Conservation (phyloP, 1,284 basidiomycete genomes). For the Moesziomyces globuligerus region DNA sequence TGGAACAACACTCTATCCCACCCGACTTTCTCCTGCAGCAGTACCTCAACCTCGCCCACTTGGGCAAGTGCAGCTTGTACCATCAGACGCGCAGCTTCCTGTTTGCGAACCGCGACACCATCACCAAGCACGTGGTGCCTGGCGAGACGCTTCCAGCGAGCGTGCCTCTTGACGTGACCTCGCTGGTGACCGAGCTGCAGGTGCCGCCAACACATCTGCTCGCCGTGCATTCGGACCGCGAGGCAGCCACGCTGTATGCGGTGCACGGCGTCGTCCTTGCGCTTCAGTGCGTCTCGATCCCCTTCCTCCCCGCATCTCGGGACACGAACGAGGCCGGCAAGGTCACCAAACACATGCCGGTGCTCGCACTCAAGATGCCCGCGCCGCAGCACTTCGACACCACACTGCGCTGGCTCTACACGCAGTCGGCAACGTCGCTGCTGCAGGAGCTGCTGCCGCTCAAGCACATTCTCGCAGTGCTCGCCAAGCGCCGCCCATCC, state of each 20-base stretch:
- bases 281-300: slow-evolving; percentile 49
- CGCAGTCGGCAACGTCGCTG: slow-evolving; percentile 30
- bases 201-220: slow-evolving; percentile 37
- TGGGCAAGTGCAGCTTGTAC: slow-evolving; percentile 32
- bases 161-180: slow-evolving; percentile 27
- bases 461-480: slow-evolving; percentile 23
- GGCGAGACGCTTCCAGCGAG: slow-evolving; percentile 17
- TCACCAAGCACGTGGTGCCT: slow-evolving; percentile 6
- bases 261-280: slow-evolving; percentile 37
- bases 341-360: slow-evolving; percentile 15
- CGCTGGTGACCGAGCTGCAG: slow-evolving; percentile 4
- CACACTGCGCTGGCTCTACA: slow-evolving; percentile 43
- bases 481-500: slow-evolving; percentile 6
- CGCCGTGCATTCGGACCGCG: slow-evolving; percentile 29
- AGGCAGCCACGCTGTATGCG: slow-evolving; percentile 28
- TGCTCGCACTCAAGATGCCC: slow-evolving; percentile 29
- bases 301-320: slow-evolving; percentile 20
- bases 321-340: slow-evolving; percentile 7
- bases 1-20: slow-evolving; percentile 17
- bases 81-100: slow-evolving; percentile 41
- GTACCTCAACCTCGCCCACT: slow-evolving; percentile 28
- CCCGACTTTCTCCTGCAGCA: slow-evolving; percentile 31
- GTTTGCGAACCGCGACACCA: slow-evolving; percentile 11
- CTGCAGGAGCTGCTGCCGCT: slow-evolving; percentile 41
- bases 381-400: slow-evolving; percentile 27